Base-by-base conservation (phyloP, 2,329 filamentous ascomycete genomes). In the Penicillium sp. region DNA sequence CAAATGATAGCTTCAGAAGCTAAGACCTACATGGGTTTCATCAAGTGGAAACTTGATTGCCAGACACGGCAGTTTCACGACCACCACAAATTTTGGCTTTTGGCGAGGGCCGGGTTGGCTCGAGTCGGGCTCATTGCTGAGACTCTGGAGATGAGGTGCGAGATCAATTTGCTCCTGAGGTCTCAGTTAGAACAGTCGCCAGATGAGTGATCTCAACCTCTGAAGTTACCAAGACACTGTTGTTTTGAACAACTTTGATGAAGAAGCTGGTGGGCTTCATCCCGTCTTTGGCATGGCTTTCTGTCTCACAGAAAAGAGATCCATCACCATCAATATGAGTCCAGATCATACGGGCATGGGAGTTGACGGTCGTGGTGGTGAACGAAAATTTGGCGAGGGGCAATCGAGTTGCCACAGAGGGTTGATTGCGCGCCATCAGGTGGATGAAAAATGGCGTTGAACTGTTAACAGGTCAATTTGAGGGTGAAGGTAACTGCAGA, bases 11-110 rank as follows among this genome's bases (percentile, higher is more conserved):
- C 18, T 18, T 3, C 18, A 18, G 18, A 18, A 18, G 1, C 3
- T 3, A 18, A 18, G 54, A 38, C 50, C 51, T 43, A 53, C 60
- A 66, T 67, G 59, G 62, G 58, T 55, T 59, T 52, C 47, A 57
- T 54, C 47, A 47, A 49, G 54, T 35, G 66, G 67, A 54, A 73
- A 75, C 51, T 73, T 73, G 37, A 75, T 64, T 26, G 73, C 73
- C 34, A 75, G 61, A 50, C 68, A 72, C n/a, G 73, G 73, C 7
- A 61, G 58, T 53, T 72, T 73, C 29, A 74, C 68, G 29, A 75
- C 64, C 12, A 75, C 64, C 9, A 68, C 65, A 43, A 73, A 69
- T 5, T 53, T 42, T 18, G 67, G 57, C 38, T 62, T 70, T 27
- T 51, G 47, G 13, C 51, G 51, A 33, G 47, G 18, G 12, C 43